Base-by-base conservation (phyloP, 2,329 filamentous ascomycete genomes). In the Colletotrichum brevisporum region DNA sequence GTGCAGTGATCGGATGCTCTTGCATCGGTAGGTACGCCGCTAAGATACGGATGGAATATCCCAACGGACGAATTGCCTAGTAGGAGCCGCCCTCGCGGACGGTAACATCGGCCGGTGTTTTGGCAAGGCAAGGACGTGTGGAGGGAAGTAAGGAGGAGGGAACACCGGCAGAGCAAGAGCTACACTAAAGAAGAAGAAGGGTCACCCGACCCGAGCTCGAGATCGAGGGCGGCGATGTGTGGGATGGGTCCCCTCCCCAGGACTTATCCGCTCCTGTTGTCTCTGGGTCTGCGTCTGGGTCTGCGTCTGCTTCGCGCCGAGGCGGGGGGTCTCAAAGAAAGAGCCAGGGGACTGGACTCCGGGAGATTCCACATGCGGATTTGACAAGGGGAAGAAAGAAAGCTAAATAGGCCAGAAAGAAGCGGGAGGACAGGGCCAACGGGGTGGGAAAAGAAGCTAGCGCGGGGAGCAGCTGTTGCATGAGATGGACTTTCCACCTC, bases 401-500 rank as follows among this genome's bases (percentile, higher is more conserved):
- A 60, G 47, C 41, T 27, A 21, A 56, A 36, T 9, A 48, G 27
- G 24, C 18, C 18, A 6, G 24, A 52, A 66, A 31, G 55, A 47
- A 53, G 41, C 57, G 27, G 24, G 61, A 53, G 31, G 47, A 36
- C 61, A 59, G 55, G 54, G 60, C 61, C 27, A 63, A 53, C 26
- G 54, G 61, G 53, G 53, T 39, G 27, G 53, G 41, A 50, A 52
- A 57, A 69, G 51, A 18, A 53, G 60, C 60, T 60, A 60, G 57
- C 48, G 15, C 51, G 21, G 24, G 53, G 36, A 27, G 21, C 43
- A 52, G 27, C 10, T 9, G 45, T 47, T 39, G 41, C 31, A 36
- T 36, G 31, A 18, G 41, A 31, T 39, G 41, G 39, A 31, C 21
- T 43, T 26, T 47, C n/a, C 36, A 50, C 48, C 36, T 39, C 18